Evolutionary conservation across 2,329 filamentous ascomycete species (phyloP).

Genomic region (Colletotrichum euphorbiae): DNA sequence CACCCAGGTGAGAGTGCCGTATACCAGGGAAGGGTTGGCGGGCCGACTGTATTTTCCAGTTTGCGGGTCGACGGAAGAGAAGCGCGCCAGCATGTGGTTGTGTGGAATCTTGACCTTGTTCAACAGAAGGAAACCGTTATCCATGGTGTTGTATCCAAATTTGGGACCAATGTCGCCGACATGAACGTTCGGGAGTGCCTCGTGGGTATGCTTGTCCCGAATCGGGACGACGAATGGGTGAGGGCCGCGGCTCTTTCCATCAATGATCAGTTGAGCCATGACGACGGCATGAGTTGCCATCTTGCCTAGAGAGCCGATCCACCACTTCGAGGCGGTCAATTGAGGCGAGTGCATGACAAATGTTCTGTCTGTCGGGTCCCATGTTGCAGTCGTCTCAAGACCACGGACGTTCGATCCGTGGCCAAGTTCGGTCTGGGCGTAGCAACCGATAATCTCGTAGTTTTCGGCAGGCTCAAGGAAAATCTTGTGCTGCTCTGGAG

Average conservation of each 20-base stretch:
- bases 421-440: conserved; percentile 83
- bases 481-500: conserved; percentile 77
- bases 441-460: conserved; percentile 82
- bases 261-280: conserved; percentile 80
- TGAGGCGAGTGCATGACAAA: conserved; percentile 80
- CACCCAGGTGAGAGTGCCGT: conserved; percentile 82
- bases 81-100: conserved; percentile 64
- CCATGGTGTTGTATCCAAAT: conserved; percentile 84
- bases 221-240: conserved; percentile 85
- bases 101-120: conserved; percentile 82
- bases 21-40: conserved; percentile 74
- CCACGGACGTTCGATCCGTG: conserved; percentile 83
- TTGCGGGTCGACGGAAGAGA: conserved; percentile 70
- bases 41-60: conserved; percentile 77
- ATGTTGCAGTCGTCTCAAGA: conserved; percentile 78
- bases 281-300: conserved; percentile 83
- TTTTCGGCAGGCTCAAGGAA: conserved; percentile 76
- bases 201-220: conserved; percentile 75
- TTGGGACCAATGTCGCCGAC: conserved; percentile 87
- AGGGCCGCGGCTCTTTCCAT: conserved; percentile 76
- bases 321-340: conserved; percentile 84
- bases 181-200: conserved; percentile 75
- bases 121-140: conserved; percentile 83
- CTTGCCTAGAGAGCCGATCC: conserved; percentile 82
- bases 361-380: conserved; percentile 78